Evolutionary conservation across 1,284 basidiomycete genomes (phyloP), one percentile per base, ranked within the genome.

Genomic region (Irpex lacteus): DNA sequence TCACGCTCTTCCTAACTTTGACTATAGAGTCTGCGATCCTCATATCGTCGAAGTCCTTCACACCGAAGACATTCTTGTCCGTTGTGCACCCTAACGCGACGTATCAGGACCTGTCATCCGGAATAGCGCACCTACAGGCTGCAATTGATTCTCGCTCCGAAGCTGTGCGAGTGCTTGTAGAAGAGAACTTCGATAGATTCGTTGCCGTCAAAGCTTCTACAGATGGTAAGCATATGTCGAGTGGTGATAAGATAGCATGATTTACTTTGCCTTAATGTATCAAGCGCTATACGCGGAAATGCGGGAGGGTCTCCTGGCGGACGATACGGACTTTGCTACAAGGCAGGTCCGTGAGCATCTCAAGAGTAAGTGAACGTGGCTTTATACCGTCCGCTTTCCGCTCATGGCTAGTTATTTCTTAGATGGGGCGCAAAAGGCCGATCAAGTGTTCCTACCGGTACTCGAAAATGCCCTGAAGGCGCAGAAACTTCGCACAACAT

Each of bases 141-240:
- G 90, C 92, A 15, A 89, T 98, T 66, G 96, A 98, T 71, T 85
- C 90, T 3, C 86, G 96, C 38, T 96, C 94, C 1, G 95, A 97
- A 71, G 97, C 96, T 26, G 91, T 99, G 65, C 86, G 96, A 60
- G 89, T 98, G 26, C 83, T 99, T 52, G 98, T 99, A 21, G 95
- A 98, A 76, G 95, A 98, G 72, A 98, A 98, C 77, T 98, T 99
- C 79, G 96, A 99, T 78, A 85, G 95, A 26, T 99, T 99, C 73
- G 97, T 99, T 9, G 93, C 95, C 3, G 97, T 99, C 66, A 99
- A 99, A 73, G 94, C 95, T 13, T 94, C 94, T 9, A 97, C 94
- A 8, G 97, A 98, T 78, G 94, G 96, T 95, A 73, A 68, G 84
- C 72, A 40, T 11, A n/a, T 32, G 32, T 52, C 26, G 2, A 2